Evolutionary conservation across 306 rosid species (phyloP).

Genomic region (Rosa lucieae): DNA sequence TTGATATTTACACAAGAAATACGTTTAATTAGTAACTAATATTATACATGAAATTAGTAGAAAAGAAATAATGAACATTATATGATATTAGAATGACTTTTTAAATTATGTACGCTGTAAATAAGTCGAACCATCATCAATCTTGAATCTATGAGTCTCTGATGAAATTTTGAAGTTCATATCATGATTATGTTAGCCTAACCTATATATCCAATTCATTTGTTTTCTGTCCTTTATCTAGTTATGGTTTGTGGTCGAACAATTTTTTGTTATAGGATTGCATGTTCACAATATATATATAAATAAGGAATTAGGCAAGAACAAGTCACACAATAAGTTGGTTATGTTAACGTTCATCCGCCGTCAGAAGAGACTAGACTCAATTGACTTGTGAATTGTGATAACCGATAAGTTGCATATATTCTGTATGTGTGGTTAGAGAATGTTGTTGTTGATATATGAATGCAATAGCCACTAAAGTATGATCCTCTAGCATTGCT

Average conservation of each 20-base stretch:
- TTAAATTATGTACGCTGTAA: background rate
- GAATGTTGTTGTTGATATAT: background rate
- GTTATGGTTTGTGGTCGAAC: background rate
- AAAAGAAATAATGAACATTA: background rate
- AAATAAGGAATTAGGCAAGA: background rate
- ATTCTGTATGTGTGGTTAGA: background rate
- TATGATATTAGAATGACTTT: too few relatives aligned
- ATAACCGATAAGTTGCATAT: background rate
- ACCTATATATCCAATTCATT: background rate
- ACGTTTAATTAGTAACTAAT: background rate
- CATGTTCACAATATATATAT: background rate
- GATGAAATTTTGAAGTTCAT: background rate
- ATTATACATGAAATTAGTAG: too few relatives aligned
- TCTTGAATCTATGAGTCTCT: background rate
- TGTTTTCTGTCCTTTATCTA: background rate
- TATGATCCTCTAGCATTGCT: background rate
- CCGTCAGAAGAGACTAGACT: background rate
- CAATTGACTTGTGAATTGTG: background rate
- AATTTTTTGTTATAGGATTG: background rate
- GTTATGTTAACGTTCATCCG: background rate
- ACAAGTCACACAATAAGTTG: too few relatives aligned
- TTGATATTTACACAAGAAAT: background rate
- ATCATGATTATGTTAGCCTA: background rate
- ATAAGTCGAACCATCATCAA: background rate
- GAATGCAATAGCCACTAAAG: constrained; percentile 4